Evolutionary conservation across 495 filamentous ascomycete species (phyloP).

Genomic region (Entonaema liquescens): DNA sequence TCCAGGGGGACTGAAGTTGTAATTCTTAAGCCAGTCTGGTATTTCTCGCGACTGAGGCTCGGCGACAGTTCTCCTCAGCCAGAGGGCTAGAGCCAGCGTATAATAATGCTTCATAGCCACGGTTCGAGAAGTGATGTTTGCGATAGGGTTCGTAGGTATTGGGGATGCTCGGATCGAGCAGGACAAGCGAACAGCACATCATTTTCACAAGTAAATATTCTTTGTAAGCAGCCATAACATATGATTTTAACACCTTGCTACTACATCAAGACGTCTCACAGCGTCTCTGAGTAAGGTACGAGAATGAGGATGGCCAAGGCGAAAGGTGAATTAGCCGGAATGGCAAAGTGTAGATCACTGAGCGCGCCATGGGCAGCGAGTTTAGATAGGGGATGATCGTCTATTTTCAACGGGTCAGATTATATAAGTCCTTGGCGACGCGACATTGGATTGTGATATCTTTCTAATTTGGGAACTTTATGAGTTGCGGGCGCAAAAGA

Average conservation of each 20-base stretch:
- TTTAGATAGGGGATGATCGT: conserved; percentile 10
- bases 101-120: conserved; percentile 17
- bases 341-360: conserved; percentile 39
- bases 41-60: conserved; percentile 10
- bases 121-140: not conserved
- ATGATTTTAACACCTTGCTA: conserved; percentile 32
- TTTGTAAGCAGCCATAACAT: conserved; percentile 6
- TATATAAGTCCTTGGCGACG: not conserved
- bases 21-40: conserved; percentile 31
- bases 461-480: not conserved
- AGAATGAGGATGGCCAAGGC: conserved; percentile 29
- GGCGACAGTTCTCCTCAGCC: not conserved
- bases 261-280: conserved; percentile 12
- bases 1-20: conserved; percentile 28
- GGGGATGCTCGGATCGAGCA: not conserved
- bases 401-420: not conserved
- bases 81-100: conserved; percentile 10
- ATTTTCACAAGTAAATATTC: conserved; percentile 2
- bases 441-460: not conserved
- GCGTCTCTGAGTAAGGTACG: conserved; percentile 2
- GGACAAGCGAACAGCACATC: conserved; percentile 4
- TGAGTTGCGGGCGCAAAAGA: not conserved
- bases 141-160: not conserved
- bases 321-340: conserved; percentile 33
- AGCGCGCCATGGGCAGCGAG: not conserved